Conservation (phyloP, 805 yeast genomes). For the Schwanniomyces vanrijiae region DNA sequence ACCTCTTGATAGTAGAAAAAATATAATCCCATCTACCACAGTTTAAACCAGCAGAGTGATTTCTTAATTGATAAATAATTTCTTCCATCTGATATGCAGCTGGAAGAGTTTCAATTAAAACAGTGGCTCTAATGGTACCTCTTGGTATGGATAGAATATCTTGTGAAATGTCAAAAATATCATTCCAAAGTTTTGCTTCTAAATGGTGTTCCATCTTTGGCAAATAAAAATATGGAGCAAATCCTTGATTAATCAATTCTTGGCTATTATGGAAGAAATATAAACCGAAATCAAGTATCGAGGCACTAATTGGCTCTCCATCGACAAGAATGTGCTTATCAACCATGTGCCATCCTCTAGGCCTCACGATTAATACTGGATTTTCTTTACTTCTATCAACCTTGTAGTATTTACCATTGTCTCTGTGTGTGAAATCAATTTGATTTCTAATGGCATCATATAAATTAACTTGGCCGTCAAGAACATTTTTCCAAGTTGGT, state of each 20-base stretch:
- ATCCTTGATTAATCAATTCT: conserved; percentile 13
- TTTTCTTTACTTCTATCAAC: conserved; percentile 20
- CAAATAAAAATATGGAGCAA: conserved; percentile 21
- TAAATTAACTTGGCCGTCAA: conserved; percentile 21
- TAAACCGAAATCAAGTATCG: conserved; percentile 20
- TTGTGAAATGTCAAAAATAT: conserved; percentile 19
- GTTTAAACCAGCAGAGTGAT: conserved; percentile 19
- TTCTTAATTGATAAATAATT: conserved; percentile 19
- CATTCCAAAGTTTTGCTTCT: conserved; percentile 23
- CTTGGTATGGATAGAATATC: conserved; percentile 15
- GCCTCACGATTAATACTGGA: conserved; percentile 19
- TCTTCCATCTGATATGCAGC: conserved; percentile 26
- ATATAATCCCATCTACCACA: conserved; percentile 26
- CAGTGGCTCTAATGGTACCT: conserved; percentile 22
- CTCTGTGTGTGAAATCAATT: conserved; percentile 13
- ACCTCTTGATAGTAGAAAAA: conserved; percentile 18
- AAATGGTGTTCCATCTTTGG: conserved; percentile 23
- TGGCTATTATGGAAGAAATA: conserved; percentile 20
- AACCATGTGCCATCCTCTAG: conserved; percentile 24
- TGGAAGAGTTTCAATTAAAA: conserved; percentile 20
- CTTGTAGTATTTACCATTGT: conserved; percentile 36
- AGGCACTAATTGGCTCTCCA: conserved; percentile 19
- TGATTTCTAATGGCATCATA: conserved; percentile 19
- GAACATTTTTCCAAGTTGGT: conserved; percentile 18
- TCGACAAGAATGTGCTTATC: conserved; percentile 18